Evolutionary conservation across 2,329 filamentous ascomycete genomes (phyloP), one percentile per base, ranked within the genome.

Genomic region (Botryotinia globosa): DNA sequence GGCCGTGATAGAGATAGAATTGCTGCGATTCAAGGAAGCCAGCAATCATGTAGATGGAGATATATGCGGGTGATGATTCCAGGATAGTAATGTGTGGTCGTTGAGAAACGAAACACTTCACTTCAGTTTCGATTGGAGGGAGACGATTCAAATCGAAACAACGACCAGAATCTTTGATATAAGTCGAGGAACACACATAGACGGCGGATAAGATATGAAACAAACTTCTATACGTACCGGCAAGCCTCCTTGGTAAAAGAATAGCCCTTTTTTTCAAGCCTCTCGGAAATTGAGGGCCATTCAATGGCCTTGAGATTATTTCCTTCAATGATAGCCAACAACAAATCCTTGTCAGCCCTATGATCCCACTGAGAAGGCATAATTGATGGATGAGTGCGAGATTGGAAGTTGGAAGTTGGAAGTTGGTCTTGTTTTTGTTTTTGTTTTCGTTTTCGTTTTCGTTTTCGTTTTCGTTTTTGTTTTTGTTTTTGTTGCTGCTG

Each of bases 201-300:
- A 64, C 5, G 4, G n/a, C 25, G 44, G 34, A 37, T 3, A 51
- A 51, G 14, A 66, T 32, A 14, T 22, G 9, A n/a, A n/a, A 20
- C 4, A 66, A 63, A 70, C 1, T 25, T n/a, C 29, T 44, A 16
- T 48, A 75, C 79, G 44, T 78, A 80, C 79, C 79, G 76, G 37
- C 79, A 81, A 14, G 76, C 79, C 69, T 80, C 79, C 34, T 77
- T 74, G 14, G 76, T 76, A 66, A 79, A 79, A 39, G 56, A 74
- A 59, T 80, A 76, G 20, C 75, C 75, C 59, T 78, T 77, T 12
- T 45, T 29, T 1, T 66, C n/a, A 74, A 81, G 76, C 37, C 69
- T 71, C 0, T 44, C 70, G 8, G 79, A 54, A 22, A 80, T 76
- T 1, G 42, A 66, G 8, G 72, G 66, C 79, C 79, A 81, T 14